Conservation (phyloP, 1,284 basidiomycete species). For the Vanrija sp. region DNA sequence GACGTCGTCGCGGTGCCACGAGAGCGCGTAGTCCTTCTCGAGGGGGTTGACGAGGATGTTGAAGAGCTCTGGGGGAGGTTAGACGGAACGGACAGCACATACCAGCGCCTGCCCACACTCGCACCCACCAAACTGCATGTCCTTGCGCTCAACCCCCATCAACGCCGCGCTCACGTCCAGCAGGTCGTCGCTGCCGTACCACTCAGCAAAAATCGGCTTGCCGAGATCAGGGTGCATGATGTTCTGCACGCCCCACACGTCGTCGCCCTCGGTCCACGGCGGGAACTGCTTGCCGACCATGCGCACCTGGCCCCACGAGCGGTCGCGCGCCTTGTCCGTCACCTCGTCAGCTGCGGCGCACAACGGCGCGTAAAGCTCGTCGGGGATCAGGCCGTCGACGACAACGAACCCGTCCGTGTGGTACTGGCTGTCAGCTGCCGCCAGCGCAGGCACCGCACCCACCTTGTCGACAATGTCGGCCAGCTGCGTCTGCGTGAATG, state of each 20-base stretch:
- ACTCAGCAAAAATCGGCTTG: slow-evolving; percentile 60
- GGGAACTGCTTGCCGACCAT: slow-evolving; percentile 79
- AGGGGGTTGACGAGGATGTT: slow-evolving; percentile 72
- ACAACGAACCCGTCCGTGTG: slow-evolving; percentile 68
- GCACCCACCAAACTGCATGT: slow-evolving; percentile 64
- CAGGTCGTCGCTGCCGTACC: slow-evolving; percentile 64
- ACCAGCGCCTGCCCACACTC: too few relatives aligned
- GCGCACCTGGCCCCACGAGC: slow-evolving; percentile 64
- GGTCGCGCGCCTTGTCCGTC: slow-evolving; percentile 59
- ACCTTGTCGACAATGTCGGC: slow-evolving; percentile 19
- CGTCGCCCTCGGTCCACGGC: slow-evolving; percentile 59
- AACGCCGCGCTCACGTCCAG: slow-evolving; percentile 55
- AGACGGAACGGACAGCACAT: too few relatives aligned
- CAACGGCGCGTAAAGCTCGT: slow-evolving; percentile 52
- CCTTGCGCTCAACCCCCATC: slow-evolving; percentile 57
- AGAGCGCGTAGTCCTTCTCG: slow-evolving; percentile 64
- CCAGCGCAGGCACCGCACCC: not conserved
- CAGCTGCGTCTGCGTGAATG: slow-evolving; percentile 18
- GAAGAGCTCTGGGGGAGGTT: slow-evolving; percentile 76
- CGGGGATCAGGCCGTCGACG: slow-evolving; percentile 59
- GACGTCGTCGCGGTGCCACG: slow-evolving; percentile 81
- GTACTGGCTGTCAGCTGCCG: slow-evolving; percentile 49
- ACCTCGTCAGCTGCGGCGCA: slow-evolving; percentile 57
- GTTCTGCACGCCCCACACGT: slow-evolving; percentile 77
- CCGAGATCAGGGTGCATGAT: slow-evolving; percentile 69